Evolutionary conservation across 495 filamentous ascomycete genomes (phyloP), one percentile per base, ranked within the genome.

Genomic region (Aspergillus panamensis): DNA sequence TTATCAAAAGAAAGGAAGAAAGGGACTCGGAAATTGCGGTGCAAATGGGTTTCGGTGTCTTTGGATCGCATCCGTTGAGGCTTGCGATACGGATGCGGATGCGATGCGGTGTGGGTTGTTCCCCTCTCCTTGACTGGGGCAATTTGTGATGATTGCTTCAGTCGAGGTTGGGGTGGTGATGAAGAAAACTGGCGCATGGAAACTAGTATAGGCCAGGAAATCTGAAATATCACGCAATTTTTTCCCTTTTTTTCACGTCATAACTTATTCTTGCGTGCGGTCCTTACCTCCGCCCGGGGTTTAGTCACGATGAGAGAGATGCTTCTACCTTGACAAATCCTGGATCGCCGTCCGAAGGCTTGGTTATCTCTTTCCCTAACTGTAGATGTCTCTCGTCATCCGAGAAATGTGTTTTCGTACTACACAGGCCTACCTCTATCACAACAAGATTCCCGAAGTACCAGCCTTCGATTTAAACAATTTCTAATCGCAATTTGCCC

Each of bases 191-290:
- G 67, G 67, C 60, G 57, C 55, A 58, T 65, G 67, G 62, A 62
- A 39, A 60, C 59, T 69, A 69, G 67, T 63, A 58, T 69, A 66
- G 67, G 64, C 67, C 67, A 65, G 64, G 42, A 55, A 65, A 69
- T 67, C 60, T 66, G 51, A 65, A 68, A 69, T 68, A 69, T 69
- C 64, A 66, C 66, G 62, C 64, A 52, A 57, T 17, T 21, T 45
- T 64, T 63, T 62, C 59, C 40, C 7, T 65, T 65, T 59, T 63
- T 59, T 57, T 25, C 25, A 25, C 47, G 35, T 60, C 49, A 57
- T 60, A 48, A 39, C 12, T 12, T 32, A 16, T 6, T 9, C n/a
- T 3, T 48, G 21, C 31, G 14, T 25, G 6, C 19, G 19, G 19
- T 31, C 8, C 12, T 58, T 37, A 14, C 14, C 19, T 58, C 17